A percentile compares a stretch with the other conserved stretches of the same genome.
Evolutionary conservation across 768 basidiomycete species (phyloP).

Genomic region (Kockovaella imperatae): DNA sequence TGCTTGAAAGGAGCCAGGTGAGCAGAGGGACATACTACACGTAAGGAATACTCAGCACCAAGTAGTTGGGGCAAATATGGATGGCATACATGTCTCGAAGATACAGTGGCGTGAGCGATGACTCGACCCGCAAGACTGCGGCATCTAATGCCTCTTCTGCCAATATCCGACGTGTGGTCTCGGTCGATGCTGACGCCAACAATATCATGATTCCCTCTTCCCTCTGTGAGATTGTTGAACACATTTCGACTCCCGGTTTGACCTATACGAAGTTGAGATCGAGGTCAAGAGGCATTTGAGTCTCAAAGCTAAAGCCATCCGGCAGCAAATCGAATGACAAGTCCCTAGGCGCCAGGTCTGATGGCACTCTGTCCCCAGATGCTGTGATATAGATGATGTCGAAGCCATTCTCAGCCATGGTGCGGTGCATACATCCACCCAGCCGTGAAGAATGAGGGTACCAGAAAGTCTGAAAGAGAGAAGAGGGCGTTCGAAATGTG

Average conservation of each 20-base stretch:
- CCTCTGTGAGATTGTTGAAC: constrained; percentile 16
- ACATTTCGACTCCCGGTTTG: not conserved
- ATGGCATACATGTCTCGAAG: too few species aligned
- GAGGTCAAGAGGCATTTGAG: constrained; percentile 86
- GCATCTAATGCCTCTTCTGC: constrained; percentile 48
- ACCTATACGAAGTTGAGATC: constrained; percentile 54
- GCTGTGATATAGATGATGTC: too few species aligned
- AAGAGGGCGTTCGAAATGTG: too few species aligned
- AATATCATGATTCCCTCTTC: constrained; percentile 28
- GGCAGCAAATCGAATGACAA: constrained; percentile 71
- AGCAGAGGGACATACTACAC: not conserved
- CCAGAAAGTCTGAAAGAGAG: too few species aligned
- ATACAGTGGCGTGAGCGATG: too few species aligned
- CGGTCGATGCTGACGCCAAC: constrained; percentile 59
- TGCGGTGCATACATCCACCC: too few species aligned
- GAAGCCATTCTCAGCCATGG: too few species aligned
- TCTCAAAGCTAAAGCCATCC: constrained; percentile 66
- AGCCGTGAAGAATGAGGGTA: too few species aligned
- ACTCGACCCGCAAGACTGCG: constrained; percentile 7
- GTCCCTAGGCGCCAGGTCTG: constrained; percentile 17
- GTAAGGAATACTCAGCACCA: not conserved
- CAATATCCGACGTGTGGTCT: constrained; percentile 86
- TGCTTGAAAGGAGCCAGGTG: constrained; percentile 89
- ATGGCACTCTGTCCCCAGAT: too few species aligned
- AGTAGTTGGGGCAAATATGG: too few species aligned